Evolutionary conservation across 1,284 basidiomycete genomes (phyloP), one percentile per base, ranked within the genome.

Genomic region (Nidula niveotomentosa): DNA sequence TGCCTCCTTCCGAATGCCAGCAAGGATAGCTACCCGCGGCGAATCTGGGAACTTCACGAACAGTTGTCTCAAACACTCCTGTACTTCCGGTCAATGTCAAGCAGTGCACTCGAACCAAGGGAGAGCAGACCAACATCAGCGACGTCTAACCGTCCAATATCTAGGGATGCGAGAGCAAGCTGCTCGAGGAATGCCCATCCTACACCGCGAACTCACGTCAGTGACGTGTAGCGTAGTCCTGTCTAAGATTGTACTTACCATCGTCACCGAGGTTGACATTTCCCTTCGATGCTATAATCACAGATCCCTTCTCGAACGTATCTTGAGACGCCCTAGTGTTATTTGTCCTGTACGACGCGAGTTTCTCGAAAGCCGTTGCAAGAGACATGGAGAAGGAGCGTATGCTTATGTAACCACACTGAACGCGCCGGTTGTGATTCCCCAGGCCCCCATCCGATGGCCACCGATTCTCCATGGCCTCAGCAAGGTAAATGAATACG

Each of bases 141-240:
- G n/a, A 94, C 73, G 51, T 91, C 84, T 41, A 89, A 64, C 53
- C 87, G 78, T 13, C 91, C 92, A 12, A 93, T 71, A 65, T 98
- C 96, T 52, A 97, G 76, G 0, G 96, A 85, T 1, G 96, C 93
- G 39, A 96, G 77, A 3, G 88, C 85, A 1, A 98, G 77, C 66
- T 98, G 95, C 68, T 98, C 96, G 12, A 96, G 74, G 58, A 94
- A 86, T 1, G 88, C 80, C 93, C 94, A 97, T 60, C 81, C 92
- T 94, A 62, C 33, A 36, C 10, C 35, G 47, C 18, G 39, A 37
- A 53, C 5, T 13, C 35, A 53, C 46, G 41, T 53, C 46, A 55
- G 51, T 59, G 57, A 58, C 52, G 50, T 56, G 57, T 50, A 39
- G 30, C 18, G 49, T 18, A 37, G 41, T 49, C 9, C 5, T 30